Conservation (phyloP, 139 green algal genomes). For the Nannochloris sp. region DNA sequence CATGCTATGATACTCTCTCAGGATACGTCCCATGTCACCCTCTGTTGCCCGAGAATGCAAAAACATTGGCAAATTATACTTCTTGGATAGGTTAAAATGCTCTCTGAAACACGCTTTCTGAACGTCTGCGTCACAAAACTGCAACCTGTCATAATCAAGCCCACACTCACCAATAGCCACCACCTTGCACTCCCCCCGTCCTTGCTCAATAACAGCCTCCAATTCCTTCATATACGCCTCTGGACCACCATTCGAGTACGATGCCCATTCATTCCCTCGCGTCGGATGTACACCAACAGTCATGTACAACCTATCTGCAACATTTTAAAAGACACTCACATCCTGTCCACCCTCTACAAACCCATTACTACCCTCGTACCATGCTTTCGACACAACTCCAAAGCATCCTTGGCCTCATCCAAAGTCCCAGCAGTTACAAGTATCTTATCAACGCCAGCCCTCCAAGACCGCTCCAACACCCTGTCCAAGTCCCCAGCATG, state of each 20-base stretch:
- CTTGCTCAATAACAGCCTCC: conserved; percentile 31
- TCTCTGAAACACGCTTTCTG: conserved; percentile 54
- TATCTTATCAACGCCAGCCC: conserved; percentile 49
- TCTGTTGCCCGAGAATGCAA: conserved; percentile 67
- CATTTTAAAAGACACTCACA: conserved; percentile 20
- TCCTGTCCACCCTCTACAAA: neutral
- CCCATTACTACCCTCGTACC: conserved; percentile 2
- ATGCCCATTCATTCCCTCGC: conserved; percentile 63
- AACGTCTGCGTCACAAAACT: conserved; percentile 68
- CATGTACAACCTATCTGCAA: conserved; percentile 46
- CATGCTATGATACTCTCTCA: conserved; percentile 25
- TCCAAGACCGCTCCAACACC: conserved; percentile 50
- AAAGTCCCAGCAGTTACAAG: conserved; percentile 65
- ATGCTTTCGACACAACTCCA: conserved; percentile 39
- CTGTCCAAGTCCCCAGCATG: conserved; percentile 47
- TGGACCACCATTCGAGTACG: conserved; percentile 7
- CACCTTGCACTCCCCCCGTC: conserved; percentile 52
- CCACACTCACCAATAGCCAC: conserved; percentile 82
- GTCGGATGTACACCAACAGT: conserved; percentile 85
- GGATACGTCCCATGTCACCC: conserved; percentile 64
- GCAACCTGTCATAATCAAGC: conserved; percentile 60
- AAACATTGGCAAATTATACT: conserved; percentile 70
- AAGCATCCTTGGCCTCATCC: conserved; percentile 38
- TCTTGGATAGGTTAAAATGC: conserved; percentile 58
- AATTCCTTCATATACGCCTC: conserved; percentile 48